Evolutionary conservation across 1,284 basidiomycete genomes (phyloP), one percentile per base, ranked within the genome.

Genomic region (Fomitopsis pinicola): DNA sequence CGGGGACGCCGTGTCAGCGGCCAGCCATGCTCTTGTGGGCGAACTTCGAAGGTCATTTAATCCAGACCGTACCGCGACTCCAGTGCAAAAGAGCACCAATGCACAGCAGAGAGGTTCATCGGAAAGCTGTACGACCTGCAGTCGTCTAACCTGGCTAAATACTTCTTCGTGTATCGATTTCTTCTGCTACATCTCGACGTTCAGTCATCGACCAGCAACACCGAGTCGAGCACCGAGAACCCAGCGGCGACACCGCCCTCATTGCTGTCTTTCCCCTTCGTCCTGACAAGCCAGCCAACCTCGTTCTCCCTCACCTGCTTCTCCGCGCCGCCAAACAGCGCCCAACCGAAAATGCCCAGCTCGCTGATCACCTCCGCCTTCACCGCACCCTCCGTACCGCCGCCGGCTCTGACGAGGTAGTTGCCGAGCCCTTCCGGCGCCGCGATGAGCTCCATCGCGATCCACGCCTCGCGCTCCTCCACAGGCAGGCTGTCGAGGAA

Each of bases 201-300:
- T 55, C 54, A 60, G 5, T 60, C 53, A 28, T 88, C 82, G 14
- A 95, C 83, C 52, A 97, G 77, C 12, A 95, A 72, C 36, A 94
- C 72, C 1, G 91, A 92, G 72, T 97, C 95, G 59, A 97, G 76
- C 2, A 96, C 94, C 6, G 87, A 92, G 75, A 91, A 94, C 35
- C 97, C 95, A 58, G 94, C 92, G 0, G 95, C 95, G 6, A 98
- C 92, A 5, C 96, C 95, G 10, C 95, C 95, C 72, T 99, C 97
- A 71, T 98, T 91, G 64, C 89, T 94, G 62, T 96, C 93, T 70
- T 88, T 90, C 2, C 91, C 93, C 71, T 98, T 99, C 3, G 97
- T 98, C 68, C 97, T 79, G 48, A 98, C 81, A 66, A 99, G 72
- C 83, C 94, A 97, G 14, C 96, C 97, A 0, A 84, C 88, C 62